Percentiles rank a stretch among this genome's conserved stretches.
phyloP scores from a whole-genome alignment of 2,329 filamentous ascomycete species.

The Pestalotiopsis sp. region DNA sequence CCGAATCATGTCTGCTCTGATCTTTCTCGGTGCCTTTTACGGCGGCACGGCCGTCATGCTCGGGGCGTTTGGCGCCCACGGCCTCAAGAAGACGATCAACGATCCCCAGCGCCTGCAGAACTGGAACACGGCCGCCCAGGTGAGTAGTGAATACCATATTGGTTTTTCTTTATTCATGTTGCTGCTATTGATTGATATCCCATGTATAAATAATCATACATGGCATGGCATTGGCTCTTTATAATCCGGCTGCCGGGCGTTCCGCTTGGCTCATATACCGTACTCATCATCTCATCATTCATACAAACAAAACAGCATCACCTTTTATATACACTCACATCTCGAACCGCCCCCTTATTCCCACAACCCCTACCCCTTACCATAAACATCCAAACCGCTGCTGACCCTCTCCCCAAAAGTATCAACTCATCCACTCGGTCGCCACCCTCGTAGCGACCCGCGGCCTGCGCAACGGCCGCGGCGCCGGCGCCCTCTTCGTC shows the following conservation, averaged over 20 bases:
- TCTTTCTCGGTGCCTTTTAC: constrained; percentile 64
- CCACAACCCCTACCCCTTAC: too few species aligned
- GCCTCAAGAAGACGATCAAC: constrained; percentile 61
- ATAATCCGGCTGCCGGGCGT: too few species aligned
- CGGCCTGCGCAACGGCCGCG: constrained; percentile 56
- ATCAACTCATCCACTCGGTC: constrained; percentile 63
- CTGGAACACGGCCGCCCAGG: constrained; percentile 66
- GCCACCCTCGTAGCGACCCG: constrained; percentile 58
- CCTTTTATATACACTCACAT: too few species aligned
- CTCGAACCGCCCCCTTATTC: too few species aligned
- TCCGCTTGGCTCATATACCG: too few species aligned
- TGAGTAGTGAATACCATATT: background rate
- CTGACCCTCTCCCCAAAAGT: background rate
- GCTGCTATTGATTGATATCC: background rate
- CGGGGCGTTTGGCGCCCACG: constrained; percentile 71
- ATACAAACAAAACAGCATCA: too few species aligned
- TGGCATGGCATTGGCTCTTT: too few species aligned
- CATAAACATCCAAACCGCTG: background rate
- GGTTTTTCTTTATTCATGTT: background rate
- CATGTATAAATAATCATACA: background rate
- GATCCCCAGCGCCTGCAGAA: constrained; percentile 62
- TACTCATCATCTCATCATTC: too few species aligned
- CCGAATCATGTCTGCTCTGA: constrained; percentile 42
- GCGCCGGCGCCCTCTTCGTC: constrained; percentile 61
- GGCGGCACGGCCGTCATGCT: constrained; percentile 63